phyloP scores from a whole-genome alignment of 805 yeast species.

The Brettanomyces anomalus region DNA sequence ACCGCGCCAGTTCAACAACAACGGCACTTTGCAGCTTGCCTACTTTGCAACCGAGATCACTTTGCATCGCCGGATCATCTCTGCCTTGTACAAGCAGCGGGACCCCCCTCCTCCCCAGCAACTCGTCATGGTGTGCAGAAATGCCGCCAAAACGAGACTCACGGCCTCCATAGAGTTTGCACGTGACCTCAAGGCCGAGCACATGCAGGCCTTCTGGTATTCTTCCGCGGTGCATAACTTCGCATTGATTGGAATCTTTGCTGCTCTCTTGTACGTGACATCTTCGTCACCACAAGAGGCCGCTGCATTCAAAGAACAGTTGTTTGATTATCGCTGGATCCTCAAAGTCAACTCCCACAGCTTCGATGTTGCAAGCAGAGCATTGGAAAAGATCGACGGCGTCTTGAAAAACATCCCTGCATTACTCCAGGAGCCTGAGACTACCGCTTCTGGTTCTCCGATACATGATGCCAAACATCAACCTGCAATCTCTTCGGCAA shows the following conservation, averaged over 20 bases:
- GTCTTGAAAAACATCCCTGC: slow-evolving; percentile 73
- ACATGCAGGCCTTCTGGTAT: slow-evolving; percentile 86
- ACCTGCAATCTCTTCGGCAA: no score
- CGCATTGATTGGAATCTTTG: slow-evolving; percentile 80
- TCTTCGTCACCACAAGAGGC: slow-evolving; percentile 56
- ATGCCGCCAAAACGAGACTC: slow-evolving; percentile 78
- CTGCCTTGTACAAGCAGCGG: slow-evolving; percentile 33
- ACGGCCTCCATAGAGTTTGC: slow-evolving; percentile 77
- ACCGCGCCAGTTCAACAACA: slow-evolving; percentile 57
- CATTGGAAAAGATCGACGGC: slow-evolving; percentile 62
- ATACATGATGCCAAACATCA: no score
- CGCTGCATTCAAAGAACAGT: slow-evolving; percentile 51
- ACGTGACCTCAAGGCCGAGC: slow-evolving; percentile 67
- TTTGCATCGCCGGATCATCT: slow-evolving; percentile 68
- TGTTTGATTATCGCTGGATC: slow-evolving; percentile 70
- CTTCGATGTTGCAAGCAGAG: slow-evolving; percentile 70
- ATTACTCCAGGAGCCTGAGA: slow-evolving; percentile 15
- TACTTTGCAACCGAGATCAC: slow-evolving; percentile 88
- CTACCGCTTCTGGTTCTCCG: neutral
- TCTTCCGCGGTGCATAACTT: slow-evolving; percentile 71
- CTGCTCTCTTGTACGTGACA: slow-evolving; percentile 69
- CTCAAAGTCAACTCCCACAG: slow-evolving; percentile 67
- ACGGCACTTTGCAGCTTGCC: slow-evolving; percentile 73
- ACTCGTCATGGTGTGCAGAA: slow-evolving; percentile 59
- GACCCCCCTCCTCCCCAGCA: slow-evolving; percentile 38